Base-by-base conservation (phyloP, 768 basidiomycete genomes). In the Gymnopilus junonius region DNA sequence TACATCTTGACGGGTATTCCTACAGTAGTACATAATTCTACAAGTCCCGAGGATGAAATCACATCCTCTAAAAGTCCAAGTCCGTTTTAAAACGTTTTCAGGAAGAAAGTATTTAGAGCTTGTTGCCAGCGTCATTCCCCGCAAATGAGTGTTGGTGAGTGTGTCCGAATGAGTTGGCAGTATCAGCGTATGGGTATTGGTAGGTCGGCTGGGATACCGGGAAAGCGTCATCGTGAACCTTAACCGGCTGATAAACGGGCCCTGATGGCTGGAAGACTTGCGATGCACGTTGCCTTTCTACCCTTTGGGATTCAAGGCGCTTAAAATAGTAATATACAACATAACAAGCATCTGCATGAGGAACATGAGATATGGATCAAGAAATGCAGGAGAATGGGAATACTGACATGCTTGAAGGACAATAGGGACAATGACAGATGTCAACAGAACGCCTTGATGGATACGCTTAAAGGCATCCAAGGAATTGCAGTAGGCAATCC, bases 371-470 rank as follows among this genome's bases (percentile, higher is more conserved):
- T 63, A 14, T 55, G 61, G 8, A 17, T 32, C 17, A 35, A 45
- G 8, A 51, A 27, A 61, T 10, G 31, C n/a, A 42, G 57, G 34
- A 5, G 21, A n/a, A 20, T 39, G 20, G 37, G 40, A n/a, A 43
- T 34, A 75, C 80, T 71, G 61, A 80, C 81, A 81, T 25, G 70
- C 71, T 70, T 79, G 76, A 37, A 79, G 58, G 27, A 81, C 57
- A 43, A 80, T 69, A 17, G 80, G 78, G 39, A 80, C 65, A n/a
- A 78, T 64, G 17, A 73, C 62, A 20, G 71, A 67, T n/a, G 74
- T 73, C 62, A 80, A 70, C 45, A 77, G 43, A 17, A 57, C 68
- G 31, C 72, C 76, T 62, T 73, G 74, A 7, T 73, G 72, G 17
- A 71, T 62, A 21, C 69, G 68, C 53, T 65, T 63, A 58, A 72